Base-by-base conservation (phyloP, 1,139 yeast species). In the Saccharomyces hybrid region DNA sequence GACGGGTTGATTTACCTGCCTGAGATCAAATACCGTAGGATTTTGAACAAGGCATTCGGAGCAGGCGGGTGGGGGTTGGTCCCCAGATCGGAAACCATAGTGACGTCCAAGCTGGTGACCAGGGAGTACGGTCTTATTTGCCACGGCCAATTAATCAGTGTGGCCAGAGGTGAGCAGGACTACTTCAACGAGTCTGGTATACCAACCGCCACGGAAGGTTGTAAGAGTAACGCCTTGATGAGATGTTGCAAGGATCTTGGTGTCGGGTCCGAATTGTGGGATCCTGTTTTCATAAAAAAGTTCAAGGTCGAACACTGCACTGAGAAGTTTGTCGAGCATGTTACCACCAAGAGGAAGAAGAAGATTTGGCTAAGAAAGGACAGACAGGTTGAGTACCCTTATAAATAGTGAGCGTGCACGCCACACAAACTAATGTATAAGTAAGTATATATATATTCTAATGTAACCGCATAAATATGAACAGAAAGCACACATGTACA, bases 41-140 rank as follows among this genome's bases (percentile, higher is more conserved):
- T 90, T 34, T 73, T 93, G 62, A 91, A 91, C 71, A 78, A 78
- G 44, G 95, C 98, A 0, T 91, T 93, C 75, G 99, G 99, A 2
- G 97, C 99, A 2, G 99, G 99, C 26, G 98, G 96, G 1, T 93
- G 99, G 99, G 99, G 99, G 0, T 75, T 93, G 56, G 96, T 95
- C 0, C 98, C 99, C 8, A 75, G 99, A 55, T 86, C 96, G 0
- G 95, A 87, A 61, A 86, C 96, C 0, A 74, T 81, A 53, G 82
- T 93, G 29, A 85, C 96, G 0, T 73, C 76, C 34, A 77, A 74
- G 53, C 73, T 82, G 16, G 77, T 81, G n/a, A 88, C 96, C 7
- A 78, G 99, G 58, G 99, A 93, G 68, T 93, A 88, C 66, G 98
- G 91, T 0, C 75, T 93, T 53, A 77, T 93, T 8, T 87, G 96